These are phyloP conservation scores for Eucalyptus pauciflora DNA, from an alignment of 345 rosid species.

Conservation along the genomic window DNA sequence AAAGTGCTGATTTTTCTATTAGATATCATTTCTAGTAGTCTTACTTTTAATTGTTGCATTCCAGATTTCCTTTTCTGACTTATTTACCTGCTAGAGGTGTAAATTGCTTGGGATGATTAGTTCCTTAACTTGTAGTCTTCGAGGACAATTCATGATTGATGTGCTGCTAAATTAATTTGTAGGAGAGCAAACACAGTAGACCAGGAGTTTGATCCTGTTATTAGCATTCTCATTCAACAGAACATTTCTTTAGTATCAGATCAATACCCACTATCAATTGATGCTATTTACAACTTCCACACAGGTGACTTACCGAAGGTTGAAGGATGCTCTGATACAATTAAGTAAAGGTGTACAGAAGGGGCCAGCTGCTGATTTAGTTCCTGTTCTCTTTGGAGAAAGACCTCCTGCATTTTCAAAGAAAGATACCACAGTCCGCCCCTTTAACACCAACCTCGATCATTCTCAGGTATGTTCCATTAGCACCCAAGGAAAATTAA, in stretches of 20 bases:
- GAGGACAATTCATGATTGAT: neutral
- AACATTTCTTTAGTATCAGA: neutral
- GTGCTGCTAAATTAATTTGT: neutral
- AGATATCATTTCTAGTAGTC: neutral
- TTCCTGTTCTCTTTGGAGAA: constrained; percentile 90
- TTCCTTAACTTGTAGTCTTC: neutral
- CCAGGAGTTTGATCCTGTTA: neutral
- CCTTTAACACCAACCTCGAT: constrained; percentile 69
- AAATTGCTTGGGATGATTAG: neutral
- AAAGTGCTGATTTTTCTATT: neutral
- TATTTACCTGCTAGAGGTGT: neutral
- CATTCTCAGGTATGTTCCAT: constrained; percentile 59
- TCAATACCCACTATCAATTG: neutral
- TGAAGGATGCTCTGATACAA: constrained; percentile 85
- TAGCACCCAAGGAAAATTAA: neutral
- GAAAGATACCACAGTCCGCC: constrained; percentile 43
- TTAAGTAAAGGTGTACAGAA: constrained; percentile 72
- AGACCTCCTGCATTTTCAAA: constrained; percentile 37
- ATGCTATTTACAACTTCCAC: neutral
- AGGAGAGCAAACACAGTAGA: neutral
- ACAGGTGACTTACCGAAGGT: constrained; percentile 83
- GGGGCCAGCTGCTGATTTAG: constrained; percentile 85
- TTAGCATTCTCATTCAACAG: neutral
- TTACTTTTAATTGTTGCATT: neutral
- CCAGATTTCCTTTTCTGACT: neutral